Evolutionary conservation across 108 stramenopile genomes (phyloP), one percentile per base, ranked within the genome.

Genomic region (Cyclotella kingstonii): DNA sequence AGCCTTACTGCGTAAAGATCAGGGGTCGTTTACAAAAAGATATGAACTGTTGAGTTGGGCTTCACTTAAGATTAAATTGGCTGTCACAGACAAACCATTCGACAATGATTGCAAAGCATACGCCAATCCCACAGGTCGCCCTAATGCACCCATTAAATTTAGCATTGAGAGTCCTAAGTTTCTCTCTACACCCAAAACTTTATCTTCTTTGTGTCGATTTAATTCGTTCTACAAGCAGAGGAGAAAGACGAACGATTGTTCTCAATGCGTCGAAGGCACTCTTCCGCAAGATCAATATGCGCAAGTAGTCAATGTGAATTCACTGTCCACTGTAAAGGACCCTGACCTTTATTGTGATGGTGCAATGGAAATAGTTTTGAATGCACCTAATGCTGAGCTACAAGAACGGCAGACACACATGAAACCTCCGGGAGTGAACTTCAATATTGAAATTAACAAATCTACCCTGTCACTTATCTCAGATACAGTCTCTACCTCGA

Each of bases 21-120:
- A 49, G 30, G 31, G 52, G 10, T 39, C 55, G 1, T 19, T 30
- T 12, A 23, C 12, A 5, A n/a, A 15, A 10, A 43, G 41, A 17
- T 68, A 56, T 36, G 19, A 8, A 43, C 30, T 68, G 40, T 38
- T 41, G 4, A n/a, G 30, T 31, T 51, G 18, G 28, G 59, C 67
- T 15, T 28, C 59, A 31, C 50, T 68, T 31, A 51, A 44, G 17
- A 52, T 68, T 10, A 58, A 68, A 39, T 19, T 68, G 49, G 15
- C 23, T 46, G 57, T 58, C 26, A 42, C 21, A 23, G 27, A 36
- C n/a, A 40, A 56, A 22, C 15, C 39, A 26, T 30, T 29, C 17
- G 33, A 36, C 36, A 9, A 36, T 36, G 30, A 26, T 21, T 18
- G 30, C 58, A 35, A 60, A 45, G 6, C 55, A 14, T n/a, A 7